A percentile compares a stretch with the other conserved stretches of the same genome.
Evolutionary conservation across 345 rosid species (phyloP).

Genomic region (Reutealis trisperma): DNA sequence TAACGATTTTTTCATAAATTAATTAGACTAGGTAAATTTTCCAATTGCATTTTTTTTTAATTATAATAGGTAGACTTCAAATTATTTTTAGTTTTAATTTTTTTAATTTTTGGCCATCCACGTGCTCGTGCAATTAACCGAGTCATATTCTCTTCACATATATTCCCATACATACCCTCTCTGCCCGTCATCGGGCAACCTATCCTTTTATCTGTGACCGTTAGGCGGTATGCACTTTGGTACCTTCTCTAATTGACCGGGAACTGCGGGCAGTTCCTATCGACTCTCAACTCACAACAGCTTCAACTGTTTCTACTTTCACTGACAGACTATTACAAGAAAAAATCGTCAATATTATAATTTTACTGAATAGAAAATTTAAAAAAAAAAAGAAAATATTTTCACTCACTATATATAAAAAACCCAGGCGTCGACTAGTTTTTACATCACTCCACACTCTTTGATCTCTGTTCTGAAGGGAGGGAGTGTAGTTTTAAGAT

Average conservation of each 20-base stretch:
- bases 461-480: background rate
- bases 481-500: background rate
- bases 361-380: background rate
- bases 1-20: too few species aligned
- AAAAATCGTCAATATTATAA: too few species aligned
- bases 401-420: background rate
- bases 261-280: conserved; percentile 30
- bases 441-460: background rate
- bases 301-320: conserved; percentile 10
- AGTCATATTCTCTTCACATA: background rate
- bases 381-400: background rate
- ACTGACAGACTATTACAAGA: background rate
- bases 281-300: too few species aligned
- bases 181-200: conserved; percentile 29
- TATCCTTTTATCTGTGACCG: background rate
- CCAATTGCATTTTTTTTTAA: too few species aligned
- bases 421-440: conserved; percentile 8
- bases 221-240: too few species aligned
- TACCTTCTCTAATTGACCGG: conserved; percentile 34
- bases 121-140: background rate
- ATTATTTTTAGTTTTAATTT: too few species aligned
- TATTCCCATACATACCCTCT: conserved; percentile 5
- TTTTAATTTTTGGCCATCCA: background rate
- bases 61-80: background rate
- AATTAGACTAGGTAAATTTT: too few species aligned